Conservation (phyloP, 2,329 filamentous ascomycete species). For the Hypoxylon sp. region DNA sequence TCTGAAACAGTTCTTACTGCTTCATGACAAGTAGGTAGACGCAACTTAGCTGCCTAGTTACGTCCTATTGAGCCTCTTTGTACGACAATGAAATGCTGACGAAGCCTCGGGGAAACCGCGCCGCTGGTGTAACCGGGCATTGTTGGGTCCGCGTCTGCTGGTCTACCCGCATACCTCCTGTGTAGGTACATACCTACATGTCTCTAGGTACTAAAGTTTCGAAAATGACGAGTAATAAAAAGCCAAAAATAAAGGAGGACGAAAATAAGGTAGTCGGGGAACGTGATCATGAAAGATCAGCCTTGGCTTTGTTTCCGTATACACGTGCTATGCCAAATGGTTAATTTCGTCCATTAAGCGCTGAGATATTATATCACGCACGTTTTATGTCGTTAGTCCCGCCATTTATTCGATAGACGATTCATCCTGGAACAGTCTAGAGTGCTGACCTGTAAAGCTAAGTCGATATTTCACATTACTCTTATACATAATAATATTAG, state of each 20-base stretch:
- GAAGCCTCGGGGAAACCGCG: no score
- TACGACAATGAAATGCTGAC: background rate
- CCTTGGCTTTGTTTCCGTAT: slow-evolving; percentile 23
- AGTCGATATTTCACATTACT: background rate
- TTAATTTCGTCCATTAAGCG: slow-evolving; percentile 24
- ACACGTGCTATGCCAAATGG: slow-evolving; percentile 20
- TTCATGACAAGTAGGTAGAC: no score
- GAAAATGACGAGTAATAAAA: background rate
- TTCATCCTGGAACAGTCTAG: slow-evolving; percentile 3
- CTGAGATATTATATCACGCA: slow-evolving; percentile 21
- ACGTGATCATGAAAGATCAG: slow-evolving; percentile 14
- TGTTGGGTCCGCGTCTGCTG: background rate
- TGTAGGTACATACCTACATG: no score
- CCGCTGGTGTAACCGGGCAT: background rate
- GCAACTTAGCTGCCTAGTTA: background rate
- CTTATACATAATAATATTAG: slow-evolving; percentile 8
- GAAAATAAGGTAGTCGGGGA: background rate
- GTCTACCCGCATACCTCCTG: background rate
- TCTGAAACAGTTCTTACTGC: background rate
- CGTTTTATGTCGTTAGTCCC: background rate
- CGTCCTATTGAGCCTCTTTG: background rate
- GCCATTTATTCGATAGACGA: slow-evolving; percentile 11
- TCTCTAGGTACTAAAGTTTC: background rate
- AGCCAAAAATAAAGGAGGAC: background rate
- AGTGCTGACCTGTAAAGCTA: background rate